Evolutionary conservation across 2,329 filamentous ascomycete genomes (phyloP), one percentile per base, ranked within the genome.

Genomic region (Colletotrichum sp.): DNA sequence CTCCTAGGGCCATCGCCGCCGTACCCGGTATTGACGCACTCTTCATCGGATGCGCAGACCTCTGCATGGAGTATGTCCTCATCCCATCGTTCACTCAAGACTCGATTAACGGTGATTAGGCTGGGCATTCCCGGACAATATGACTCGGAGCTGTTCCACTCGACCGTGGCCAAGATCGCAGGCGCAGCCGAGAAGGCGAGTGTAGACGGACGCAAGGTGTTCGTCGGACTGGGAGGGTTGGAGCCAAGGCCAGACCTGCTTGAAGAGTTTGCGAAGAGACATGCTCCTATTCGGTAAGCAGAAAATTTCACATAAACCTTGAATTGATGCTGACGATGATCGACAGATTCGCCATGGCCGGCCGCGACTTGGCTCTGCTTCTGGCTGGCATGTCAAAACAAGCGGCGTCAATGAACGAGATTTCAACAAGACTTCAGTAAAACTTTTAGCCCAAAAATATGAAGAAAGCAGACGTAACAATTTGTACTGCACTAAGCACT

Each of bases 11-110:
- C 11, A 71, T 75, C 12, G 61, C 72, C 8, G 67, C 67, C 12
- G 67, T 75, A n/a, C 61, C 61, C 2, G 68, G 67, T 13, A 66
- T 71, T 22, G 72, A 71, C 30, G 67, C 72, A 2, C 29, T 71
- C 16, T 75, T 75, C 34, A 66, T 71, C 19, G 72, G 68, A 19
- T 75, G 72, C 27, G 72, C 72, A 66, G 72, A 71, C 16, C 72
- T 75, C 5, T 75, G 68, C 67, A 75, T 74, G 49, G 67, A 74
- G 67, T 65, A 29, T 5, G 65, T 36, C 11, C 9, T 67, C 25
- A 2, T 4, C 8, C 29, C 19, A 15, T 22, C 15, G n/a, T 8
- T 19, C 9, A 22, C 12, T 16, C 8, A 12, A 8, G 5, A 0
- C 9, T 6, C 13, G 5, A 13, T 27, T 64, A 6, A 65, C 36